These are phyloP conservation scores for Globisporangium takayamanum DNA, from an alignment of 352 stramenopile genomes.

Conservation along the genomic window DNA sequence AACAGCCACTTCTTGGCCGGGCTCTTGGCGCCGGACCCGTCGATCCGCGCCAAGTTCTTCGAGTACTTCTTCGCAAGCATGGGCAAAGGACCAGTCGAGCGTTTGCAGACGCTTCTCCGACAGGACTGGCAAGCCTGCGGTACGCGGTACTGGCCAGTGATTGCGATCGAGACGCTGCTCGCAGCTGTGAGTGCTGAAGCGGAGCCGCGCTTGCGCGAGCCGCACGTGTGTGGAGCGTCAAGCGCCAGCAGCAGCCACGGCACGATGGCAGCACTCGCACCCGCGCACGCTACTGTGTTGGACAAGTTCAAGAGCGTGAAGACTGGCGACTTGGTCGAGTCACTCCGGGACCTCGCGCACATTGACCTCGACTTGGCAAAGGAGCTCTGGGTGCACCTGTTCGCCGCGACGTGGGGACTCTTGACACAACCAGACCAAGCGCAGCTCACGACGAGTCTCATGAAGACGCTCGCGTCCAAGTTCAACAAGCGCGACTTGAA, in stretches of 20 bases:
- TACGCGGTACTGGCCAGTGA: conserved; percentile 77
- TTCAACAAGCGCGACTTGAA: conserved; percentile 86
- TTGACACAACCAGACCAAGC: conserved; percentile 43
- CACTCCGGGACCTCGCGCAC: conserved; percentile 66
- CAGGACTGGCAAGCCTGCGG: conserved; percentile 87
- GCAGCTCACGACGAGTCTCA: conserved; percentile 49
- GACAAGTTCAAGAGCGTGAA: conserved; percentile 23
- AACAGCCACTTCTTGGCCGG: conserved; percentile 78
- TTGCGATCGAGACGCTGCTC: conserved; percentile 71
- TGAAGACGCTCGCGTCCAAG: conserved; percentile 80
- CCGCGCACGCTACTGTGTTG: conserved; percentile 19
- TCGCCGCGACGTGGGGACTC: conserved; percentile 47
- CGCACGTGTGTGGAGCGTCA: not conserved
- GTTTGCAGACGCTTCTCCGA: conserved; percentile 63
- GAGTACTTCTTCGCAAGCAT: conserved; percentile 48
- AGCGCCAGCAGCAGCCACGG: not conserved
- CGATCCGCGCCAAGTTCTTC: conserved; percentile 68
- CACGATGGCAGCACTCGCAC: not conserved
- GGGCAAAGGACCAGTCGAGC: conserved; percentile 32
- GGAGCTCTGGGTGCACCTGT: conserved; percentile 77
- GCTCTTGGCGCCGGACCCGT: conserved; percentile 62
- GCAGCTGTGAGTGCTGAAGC: conserved; percentile 27
- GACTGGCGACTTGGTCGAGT: conserved; percentile 33
- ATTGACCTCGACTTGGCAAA: conserved; percentile 82
- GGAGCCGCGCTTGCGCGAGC: conserved; percentile 9